A percentile compares a stretch with the other conserved stretches of the same genome.
Evolutionary conservation across 2,329 filamentous ascomycete species (phyloP).

Genomic region (Stemphylium vesicarium): DNA sequence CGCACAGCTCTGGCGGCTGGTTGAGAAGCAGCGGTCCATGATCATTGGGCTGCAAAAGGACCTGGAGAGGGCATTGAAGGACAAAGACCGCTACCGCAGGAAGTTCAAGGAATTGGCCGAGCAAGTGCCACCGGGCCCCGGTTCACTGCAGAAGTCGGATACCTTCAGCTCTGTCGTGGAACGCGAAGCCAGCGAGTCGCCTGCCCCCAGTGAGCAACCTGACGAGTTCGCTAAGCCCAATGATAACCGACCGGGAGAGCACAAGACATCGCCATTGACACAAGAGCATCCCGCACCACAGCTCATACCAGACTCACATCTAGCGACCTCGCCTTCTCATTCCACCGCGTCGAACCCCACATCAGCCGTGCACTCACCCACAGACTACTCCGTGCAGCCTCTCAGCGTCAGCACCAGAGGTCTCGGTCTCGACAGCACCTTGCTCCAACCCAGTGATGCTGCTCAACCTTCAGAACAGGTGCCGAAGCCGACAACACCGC

Average conservation of each 20-base stretch:
- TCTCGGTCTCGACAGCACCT: slow-evolving; percentile 31
- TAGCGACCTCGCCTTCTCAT: slow-evolving; percentile 41
- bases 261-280: slow-evolving; percentile 28
- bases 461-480: slow-evolving; percentile 18
- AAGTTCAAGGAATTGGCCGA: slow-evolving; percentile 79
- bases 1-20: slow-evolving; percentile 88
- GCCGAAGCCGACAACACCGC: slow-evolving; percentile 20
- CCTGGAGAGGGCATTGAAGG: slow-evolving; percentile 85
- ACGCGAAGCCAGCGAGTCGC: slow-evolving; percentile 48
- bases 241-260: slow-evolving; percentile 28
- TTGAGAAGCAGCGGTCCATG: slow-evolving; percentile 95
- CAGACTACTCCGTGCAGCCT: slow-evolving; percentile 44
- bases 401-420: slow-evolving; percentile 30
- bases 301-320: slow-evolving; percentile 38
- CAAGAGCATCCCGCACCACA: slow-evolving; percentile 27
- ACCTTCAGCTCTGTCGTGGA: slow-evolving; percentile 43
- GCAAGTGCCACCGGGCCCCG: slow-evolving; percentile 50
- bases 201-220: slow-evolving; percentile 41
- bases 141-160: slow-evolving; percentile 43
- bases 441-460: slow-evolving; percentile 22
- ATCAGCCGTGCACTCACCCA: slow-evolving; percentile 41
- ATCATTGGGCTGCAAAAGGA: slow-evolving; percentile 94
- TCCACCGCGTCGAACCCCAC: slow-evolving; percentile 35
- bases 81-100: slow-evolving; percentile 91
- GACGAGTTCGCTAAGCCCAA: slow-evolving; percentile 33